Base-by-base conservation (phyloP, 2,329 filamentous ascomycete genomes). In the Sporothrix protearum region DNA sequence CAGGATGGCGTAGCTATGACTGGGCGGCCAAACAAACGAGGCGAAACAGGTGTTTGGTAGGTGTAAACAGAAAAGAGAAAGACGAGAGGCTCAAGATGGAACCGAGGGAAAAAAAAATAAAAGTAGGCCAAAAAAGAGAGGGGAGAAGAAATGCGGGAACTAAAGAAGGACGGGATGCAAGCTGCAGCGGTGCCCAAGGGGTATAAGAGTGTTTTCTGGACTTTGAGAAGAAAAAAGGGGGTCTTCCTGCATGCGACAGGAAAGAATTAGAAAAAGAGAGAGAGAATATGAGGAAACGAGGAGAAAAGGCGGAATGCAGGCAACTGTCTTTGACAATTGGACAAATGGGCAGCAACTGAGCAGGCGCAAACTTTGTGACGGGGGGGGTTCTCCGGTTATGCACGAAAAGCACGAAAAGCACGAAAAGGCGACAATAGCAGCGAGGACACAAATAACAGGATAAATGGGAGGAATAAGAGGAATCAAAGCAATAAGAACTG, bases 1-100 rank as follows among this genome's bases (percentile, higher is more conserved):
- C 72, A 71, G 77, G 78, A 76, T 73, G 77, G 73, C 78, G 78
- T 76, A 78, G 77, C 78, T 79, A 78, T 78, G 77, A 79, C 76
- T 72, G 74, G 71, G 63, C 67, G 69, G 71, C 10, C 33, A 36
- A 28, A 45, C 42, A 70, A 69, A 59, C 51, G 39, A 5, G n/a
- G 25, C 47, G 36, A 67, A 45, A 57, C 47, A 36, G 33, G 30
- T 47, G 68, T 53, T 42, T 64, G 49, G 19, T 25, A 33, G 36
- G 59, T 57, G 61, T 64, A 61, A 36, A 33, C 39, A 36, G 57
- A 63, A 42, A 47, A n/a, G 45, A 5, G 36, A 69, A 22, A 49
- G 36, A 49, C 42, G 42, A 47, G 42, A 47, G 42, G 49, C 22
- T 3, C 8, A 22, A 28, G 25, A 28, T 45, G 49, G 2, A 10